Base-by-base conservation (phyloP, 306 rosid genomes). In the Geum urbanum region DNA sequence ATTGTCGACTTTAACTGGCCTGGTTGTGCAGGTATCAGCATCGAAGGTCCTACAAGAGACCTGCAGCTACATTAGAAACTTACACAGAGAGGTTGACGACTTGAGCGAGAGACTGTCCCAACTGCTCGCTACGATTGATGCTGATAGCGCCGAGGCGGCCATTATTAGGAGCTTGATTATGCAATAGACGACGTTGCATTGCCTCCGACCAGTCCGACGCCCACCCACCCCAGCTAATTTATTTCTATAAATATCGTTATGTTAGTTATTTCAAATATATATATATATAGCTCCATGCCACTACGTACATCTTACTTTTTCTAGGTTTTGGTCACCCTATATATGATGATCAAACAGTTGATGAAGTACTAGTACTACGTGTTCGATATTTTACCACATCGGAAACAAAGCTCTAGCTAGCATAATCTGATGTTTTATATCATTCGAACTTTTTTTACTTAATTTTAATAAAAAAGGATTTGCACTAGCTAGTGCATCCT, bases 11-110 rank as follows among this genome's bases (percentile, higher is more conserved):
- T 57, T 59, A 35, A 62, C 45, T 62, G 37, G 37, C 37, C 37
- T 62, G 67, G 24, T 73, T 70, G 60, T 66, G 79, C 78, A 94
- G 99, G 99, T 88, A 63, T 86, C 99, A 68, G 99, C 99, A 39
- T 85, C 99, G 2, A 94, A 94, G 94, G 97, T 94, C 81, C 97
- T 94, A 78, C 99, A 94, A 70, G 99, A 94, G 80, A 94, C 99
- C 69, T 94, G 99, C 82, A 90, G 89, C 85, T 91, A 94, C 82
- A 94, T 94, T 48, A 87, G 95, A 83, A 88, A 71, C 80, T 82
- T 94, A 70, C 95, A 91, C 86, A 83, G 82, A 73, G 99, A 94
- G 39, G 99, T 94, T 46, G 96, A 91, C 78, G 99, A 88, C 69
- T 78, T 94, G 27, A 94, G 99, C 54, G 91, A 94, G 83, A 72